These are phyloP conservation scores for Oemleria cerasiformis DNA, from an alignment of 306 rosid genomes.

Conservation along the genomic window DNA sequence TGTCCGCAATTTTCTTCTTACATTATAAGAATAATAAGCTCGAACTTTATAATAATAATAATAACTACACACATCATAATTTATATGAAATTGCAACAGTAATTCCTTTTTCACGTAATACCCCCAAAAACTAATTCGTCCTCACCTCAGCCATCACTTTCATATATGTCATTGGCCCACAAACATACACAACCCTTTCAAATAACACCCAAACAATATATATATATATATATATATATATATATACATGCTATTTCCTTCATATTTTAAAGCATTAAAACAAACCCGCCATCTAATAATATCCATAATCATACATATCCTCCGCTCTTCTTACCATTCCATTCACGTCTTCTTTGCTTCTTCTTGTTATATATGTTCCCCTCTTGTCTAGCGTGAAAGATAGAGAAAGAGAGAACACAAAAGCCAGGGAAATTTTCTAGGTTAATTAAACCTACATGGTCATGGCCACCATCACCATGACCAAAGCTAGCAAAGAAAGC, in stretches of 20 bases:
- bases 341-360: neutral
- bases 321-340: neutral
- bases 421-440: neutral
- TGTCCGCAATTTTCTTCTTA: no score
- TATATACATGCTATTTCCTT: neutral
- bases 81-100: neutral
- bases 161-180: neutral
- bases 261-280: neutral
- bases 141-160: neutral
- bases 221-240: no score
- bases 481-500: slow-evolving; percentile 23
- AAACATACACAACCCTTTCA: neutral
- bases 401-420: neutral
- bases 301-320: neutral
- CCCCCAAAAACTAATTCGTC: neutral
- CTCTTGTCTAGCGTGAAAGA: neutral
- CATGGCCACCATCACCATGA: slow-evolving; percentile 22
- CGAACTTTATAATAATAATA: no score
- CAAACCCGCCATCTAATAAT: neutral
- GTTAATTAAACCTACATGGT: neutral
- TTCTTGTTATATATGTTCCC: neutral
- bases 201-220: neutral
- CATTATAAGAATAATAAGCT: no score
- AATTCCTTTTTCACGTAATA: no score
- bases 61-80: no score